Base-by-base conservation (phyloP, 225 moss, liverwort and hornwort species). In the Anthoceros angustus region DNA sequence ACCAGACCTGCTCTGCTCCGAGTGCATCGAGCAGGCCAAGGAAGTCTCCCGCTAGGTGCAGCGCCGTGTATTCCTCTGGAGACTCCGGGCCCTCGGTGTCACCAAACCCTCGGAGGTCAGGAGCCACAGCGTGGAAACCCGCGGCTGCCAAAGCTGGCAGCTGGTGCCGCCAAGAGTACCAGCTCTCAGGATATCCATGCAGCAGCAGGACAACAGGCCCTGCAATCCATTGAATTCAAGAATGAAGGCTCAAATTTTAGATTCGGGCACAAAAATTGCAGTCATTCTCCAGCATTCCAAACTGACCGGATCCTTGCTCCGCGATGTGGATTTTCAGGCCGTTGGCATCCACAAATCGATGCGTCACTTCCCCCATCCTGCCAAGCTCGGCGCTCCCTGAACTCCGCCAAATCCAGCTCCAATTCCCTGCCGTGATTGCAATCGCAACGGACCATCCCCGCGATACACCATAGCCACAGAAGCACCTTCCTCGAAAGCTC, bases 91-190 rank as follows among this genome's bases (percentile, higher is more conserved):
- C 63, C 2, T 78, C 71, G 8, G 71, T 25, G 18, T 71, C 63
- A 10, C 77, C 74, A 48, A 50, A 65, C 14, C 74, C 77, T 10
- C 77, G 62, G 8, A 67, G 66, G 15, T 78, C 74, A 25, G 77
- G 77, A 62, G 63, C 74, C 14, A 77, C 42, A 0, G 66, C 73
- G 64, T 73, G 77, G 61, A 68, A 78, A 43, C 77, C 77, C 10
- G 74, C 74, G 12, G 10, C 68, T 18, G 71, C 77, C 40, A 78
- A 62, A 43, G 74, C 77, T 41, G 74, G 71, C 39, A 78, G 67
- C 65, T 78, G 77, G 62, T 74, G 32, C 40, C 65, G 74, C 63
- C 64, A 78, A 21, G 67, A 25, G 68, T 74, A 74, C 77, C 77
- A 78, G 8, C 71, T 63, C 41, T 73, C 73, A 40, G 77, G 77